Evolutionary conservation across 495 filamentous ascomycete species (phyloP), one percentile per base, ranked within the genome.

Genomic region (Hypoxylon trugodes): DNA sequence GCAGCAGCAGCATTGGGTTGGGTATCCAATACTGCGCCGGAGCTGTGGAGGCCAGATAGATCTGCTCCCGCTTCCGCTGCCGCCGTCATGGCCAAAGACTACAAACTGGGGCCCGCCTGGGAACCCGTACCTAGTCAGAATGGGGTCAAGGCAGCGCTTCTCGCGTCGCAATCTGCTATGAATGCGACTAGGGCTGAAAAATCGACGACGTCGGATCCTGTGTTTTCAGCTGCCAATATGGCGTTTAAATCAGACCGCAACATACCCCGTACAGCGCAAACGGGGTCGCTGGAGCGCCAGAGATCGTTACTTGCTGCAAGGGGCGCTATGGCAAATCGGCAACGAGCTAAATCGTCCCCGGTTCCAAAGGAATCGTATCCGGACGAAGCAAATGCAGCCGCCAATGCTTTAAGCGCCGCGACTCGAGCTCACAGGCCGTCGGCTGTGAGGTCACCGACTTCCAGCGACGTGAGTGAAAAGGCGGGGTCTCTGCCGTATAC

Each of bases 1-100:
- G 86, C 89, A 30, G 92, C 91, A 40, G 89, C 89, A 10, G 83
- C 79, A 37, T 78, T 95, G 13, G 90, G 90, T 21, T 89, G 91
- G 80, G 80, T 86, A 21, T 87, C 87, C 65, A 82, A 83, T 50
- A 89, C 84, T 63, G 72, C 84, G 0, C 74, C 83, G 22, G 83
- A 86, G 70, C 67, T 75, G 69, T 89, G 84, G 85, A 88, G 80
- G 60, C 86, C 86, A 10, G 79, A 81, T 28, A 70, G 53, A n/a
- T 71, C 74, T 13, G 71, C 84, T 19, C 83, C 86, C 22, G 89
- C 90, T 40, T 86, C 86, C 54, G 84, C 86, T 32, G 90, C 91
- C 15, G 89, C 90, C 12, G 68, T 84, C 16, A 75, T 86, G 38
- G 90, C 88, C 9, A 86, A 87, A 65, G 87, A 93, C 71, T 86